Evolutionary conservation across 2,329 filamentous ascomycete genomes (phyloP).

Genomic region (Pestalotiopsis sp.): DNA sequence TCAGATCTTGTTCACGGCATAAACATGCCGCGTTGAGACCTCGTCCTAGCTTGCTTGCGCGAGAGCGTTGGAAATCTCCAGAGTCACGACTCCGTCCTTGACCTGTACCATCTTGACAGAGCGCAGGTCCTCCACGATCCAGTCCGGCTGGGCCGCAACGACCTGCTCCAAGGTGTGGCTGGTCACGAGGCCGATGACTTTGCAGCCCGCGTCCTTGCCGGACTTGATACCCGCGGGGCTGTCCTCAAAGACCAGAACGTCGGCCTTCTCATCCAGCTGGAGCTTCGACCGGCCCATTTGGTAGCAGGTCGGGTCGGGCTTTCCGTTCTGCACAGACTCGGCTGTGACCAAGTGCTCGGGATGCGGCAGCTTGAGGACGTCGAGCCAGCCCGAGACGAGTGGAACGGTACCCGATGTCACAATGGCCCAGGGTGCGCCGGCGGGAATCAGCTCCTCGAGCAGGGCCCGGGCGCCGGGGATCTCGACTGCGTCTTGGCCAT

Average conservation of each 20-base stretch:
- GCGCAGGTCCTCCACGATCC: slow-evolving; percentile 78
- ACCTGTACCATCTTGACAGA: slow-evolving; percentile 68
- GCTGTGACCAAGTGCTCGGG: slow-evolving; percentile 73
- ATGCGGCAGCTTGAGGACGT: slow-evolving; percentile 64
- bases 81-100: slow-evolving; percentile 59
- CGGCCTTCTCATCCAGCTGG: slow-evolving; percentile 47
- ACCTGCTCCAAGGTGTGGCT: slow-evolving; percentile 79
- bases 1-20: not conserved
- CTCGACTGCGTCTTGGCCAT: slow-evolving; percentile 78
- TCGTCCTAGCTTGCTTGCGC: slow-evolving; percentile 13
- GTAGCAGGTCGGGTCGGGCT: slow-evolving; percentile 79
- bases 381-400: slow-evolving; percentile 74
- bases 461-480: slow-evolving; percentile 81
- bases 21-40: not conserved
- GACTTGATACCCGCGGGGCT: slow-evolving; percentile 82
- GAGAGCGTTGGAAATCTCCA: slow-evolving; percentile 70
- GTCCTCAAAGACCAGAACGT: slow-evolving; percentile 82
- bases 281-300: slow-evolving; percentile 66
- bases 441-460: slow-evolving; percentile 65
- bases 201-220: slow-evolving; percentile 84
- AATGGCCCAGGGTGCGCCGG: slow-evolving; percentile 78
- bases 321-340: slow-evolving; percentile 74
- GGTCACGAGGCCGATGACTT: slow-evolving; percentile 81
- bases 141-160: slow-evolving; percentile 78
- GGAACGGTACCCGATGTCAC: slow-evolving; percentile 73